Percentiles rank a stretch among this genome's conserved stretches.
Evolutionary conservation across 352 stramenopile genomes (phyloP).

Genomic region (Pythium apleroticum): DNA sequence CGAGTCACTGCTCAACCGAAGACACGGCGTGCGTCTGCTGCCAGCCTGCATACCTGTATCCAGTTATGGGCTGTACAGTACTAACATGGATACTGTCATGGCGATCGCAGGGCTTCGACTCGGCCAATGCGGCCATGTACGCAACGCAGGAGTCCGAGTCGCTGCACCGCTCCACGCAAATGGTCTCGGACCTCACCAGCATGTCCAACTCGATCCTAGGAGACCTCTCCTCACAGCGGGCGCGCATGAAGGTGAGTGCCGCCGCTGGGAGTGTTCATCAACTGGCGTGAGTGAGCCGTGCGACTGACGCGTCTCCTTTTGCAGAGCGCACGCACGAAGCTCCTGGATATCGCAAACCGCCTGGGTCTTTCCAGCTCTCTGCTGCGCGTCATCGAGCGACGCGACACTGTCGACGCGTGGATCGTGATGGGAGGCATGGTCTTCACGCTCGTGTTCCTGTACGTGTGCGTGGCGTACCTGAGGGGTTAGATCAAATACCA

Average conservation of each 20-base stretch:
- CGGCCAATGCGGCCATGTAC: conserved; percentile 69
- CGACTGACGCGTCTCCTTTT: background rate
- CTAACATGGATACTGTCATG: background rate
- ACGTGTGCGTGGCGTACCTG: conserved; percentile 66
- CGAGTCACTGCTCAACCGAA: conserved; percentile 70
- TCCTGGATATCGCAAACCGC: conserved; percentile 82
- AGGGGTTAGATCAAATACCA: conserved; percentile 26
- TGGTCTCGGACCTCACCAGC: conserved; percentile 78
- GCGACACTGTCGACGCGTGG: conserved; percentile 84
- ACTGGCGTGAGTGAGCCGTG: background rate
- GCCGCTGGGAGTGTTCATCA: background rate
- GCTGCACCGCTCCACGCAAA: conserved; percentile 72
- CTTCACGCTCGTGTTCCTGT: conserved; percentile 80
- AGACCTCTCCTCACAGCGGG: conserved; percentile 68
- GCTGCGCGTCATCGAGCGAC: conserved; percentile 77
- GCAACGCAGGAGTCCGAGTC: conserved; percentile 77
- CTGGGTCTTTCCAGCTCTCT: conserved; percentile 82
- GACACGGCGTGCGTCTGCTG: conserved; percentile 39
- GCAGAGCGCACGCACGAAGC: conserved; percentile 72
- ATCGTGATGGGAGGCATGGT: conserved; percentile 84
- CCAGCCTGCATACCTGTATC: background rate
- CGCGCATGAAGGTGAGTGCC: conserved; percentile 55
- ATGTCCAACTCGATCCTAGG: conserved; percentile 72
- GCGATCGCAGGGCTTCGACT: conserved; percentile 50
- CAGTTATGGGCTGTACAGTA: no score